Evolutionary conservation across 306 rosid genomes (phyloP), one percentile per base, ranked within the genome.

Genomic region (Neltuma alba): DNA sequence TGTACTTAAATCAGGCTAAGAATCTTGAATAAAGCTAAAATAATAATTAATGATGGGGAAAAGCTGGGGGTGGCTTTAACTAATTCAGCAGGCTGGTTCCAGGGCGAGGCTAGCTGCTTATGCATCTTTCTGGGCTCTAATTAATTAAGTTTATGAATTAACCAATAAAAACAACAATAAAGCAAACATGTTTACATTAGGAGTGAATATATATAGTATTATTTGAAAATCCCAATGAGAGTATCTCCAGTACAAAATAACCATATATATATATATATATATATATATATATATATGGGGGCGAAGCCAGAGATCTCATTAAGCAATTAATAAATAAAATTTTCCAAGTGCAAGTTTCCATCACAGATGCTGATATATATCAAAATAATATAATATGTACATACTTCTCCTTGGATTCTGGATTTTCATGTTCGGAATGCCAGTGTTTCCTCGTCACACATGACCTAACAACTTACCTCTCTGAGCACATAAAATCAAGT

Each of bases 381-480:
- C 62, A 45, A 55, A 71, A 50, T 77, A 82, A 45, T 85, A 81
- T 4, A 57, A 57, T 57, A 57, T 23, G 27, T 1, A 75, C 60
- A 76, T 77, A 77, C 21, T 74, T 82, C 37, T 80, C 97, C 91
- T 89, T 83, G 91, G 94, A 89, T 89, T 89, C 94, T 89, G 91
- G 92, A 86, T 89, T 85, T 86, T 90, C 92, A 90, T 90, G 94
- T 88, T 85, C 81, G 44, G 11, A 80, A 72, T 80, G 84, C 75
- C 91, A 78, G 77, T 76, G 88, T 90, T 92, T 92, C 94, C 94
- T 86, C 91, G 85, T 89, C 88, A 83, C 97, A 85, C 93, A 84
- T 85, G 85, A 75, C 82, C 85, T 66, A 74, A 70, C 74, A 70
- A 80, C 23, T 68, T 77, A 60, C 80, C 76, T 18, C 48, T 58